Conservation (phyloP, 2,329 filamentous ascomycete genomes). For the Colletotrichum sp. region DNA sequence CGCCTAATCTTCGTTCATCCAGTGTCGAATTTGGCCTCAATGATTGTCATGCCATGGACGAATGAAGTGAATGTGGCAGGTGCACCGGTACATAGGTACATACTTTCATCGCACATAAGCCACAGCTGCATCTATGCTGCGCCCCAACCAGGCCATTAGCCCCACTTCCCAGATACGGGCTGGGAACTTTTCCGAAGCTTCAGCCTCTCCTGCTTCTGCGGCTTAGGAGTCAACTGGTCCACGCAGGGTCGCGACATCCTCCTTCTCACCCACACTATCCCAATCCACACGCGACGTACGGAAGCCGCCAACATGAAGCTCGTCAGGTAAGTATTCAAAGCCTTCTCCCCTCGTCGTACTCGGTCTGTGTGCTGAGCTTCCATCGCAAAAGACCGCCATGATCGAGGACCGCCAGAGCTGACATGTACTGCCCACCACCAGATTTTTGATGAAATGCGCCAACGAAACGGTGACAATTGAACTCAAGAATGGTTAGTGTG, state of each 20-base stretch:
- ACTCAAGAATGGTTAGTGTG: slow-evolving; percentile 85
- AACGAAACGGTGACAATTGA: slow-evolving; percentile 99
- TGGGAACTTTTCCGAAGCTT: slow-evolving; percentile 19
- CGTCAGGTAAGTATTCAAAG: slow-evolving; percentile 73
- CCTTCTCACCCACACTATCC: neutral
- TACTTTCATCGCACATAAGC: neutral
- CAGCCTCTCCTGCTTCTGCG: slow-evolving; percentile 2
- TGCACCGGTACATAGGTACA: neutral
- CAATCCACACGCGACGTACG: neutral
- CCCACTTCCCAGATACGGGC: slow-evolving; percentile 18
- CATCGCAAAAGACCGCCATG: neutral
- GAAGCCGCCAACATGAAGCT: slow-evolving; percentile 80
- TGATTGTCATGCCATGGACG: neutral
- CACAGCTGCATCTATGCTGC: neutral
- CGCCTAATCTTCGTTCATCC: neutral
- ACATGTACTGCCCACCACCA: slow-evolving; percentile 44
- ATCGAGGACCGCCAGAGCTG: slow-evolving; percentile 27
- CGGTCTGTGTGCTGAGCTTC: slow-evolving; percentile 18
- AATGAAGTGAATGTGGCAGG: neutral
- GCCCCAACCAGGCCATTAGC: neutral
- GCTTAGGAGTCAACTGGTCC: neutral
- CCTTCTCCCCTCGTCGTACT: slow-evolving; percentile 32
- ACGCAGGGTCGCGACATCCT: neutral
- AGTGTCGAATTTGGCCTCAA: neutral
- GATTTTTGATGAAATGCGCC: slow-evolving; percentile 99